A percentile compares a stretch with the other conserved stretches of the same genome.
These are phyloP conservation scores for Talaromyces sp. DNA, from an alignment of 2,329 filamentous ascomycete species.

Conservation along the genomic window DNA sequence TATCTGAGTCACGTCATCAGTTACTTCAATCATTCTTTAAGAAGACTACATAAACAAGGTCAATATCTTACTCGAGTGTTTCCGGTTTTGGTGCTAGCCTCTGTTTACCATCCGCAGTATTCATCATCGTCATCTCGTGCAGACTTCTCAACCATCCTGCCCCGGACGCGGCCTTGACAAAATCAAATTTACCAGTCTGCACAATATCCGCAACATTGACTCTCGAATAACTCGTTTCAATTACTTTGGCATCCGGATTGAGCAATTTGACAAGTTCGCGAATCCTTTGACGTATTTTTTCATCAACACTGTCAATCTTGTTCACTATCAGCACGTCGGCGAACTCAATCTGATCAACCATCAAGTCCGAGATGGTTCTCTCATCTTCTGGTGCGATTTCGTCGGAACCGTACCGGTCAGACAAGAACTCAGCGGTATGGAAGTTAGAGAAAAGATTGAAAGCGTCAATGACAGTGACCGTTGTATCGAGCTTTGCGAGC, in stretches of 20 bases:
- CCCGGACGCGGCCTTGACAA: constrained; percentile 58
- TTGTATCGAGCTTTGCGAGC: constrained; percentile 63
- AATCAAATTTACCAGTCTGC: constrained; percentile 60
- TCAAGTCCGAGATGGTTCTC: constrained; percentile 66
- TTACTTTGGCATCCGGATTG: constrained; percentile 61
- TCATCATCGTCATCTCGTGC: constrained; percentile 60
- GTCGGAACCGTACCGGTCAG: constrained; percentile 54
- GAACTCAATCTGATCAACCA: constrained; percentile 74
- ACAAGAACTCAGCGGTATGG: constrained; percentile 63
- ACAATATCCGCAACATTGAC: constrained; percentile 60
- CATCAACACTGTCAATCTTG: constrained; percentile 60
- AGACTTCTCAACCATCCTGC: constrained; percentile 67
- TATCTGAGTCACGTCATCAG: constrained; percentile 42
- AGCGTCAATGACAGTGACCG: constrained; percentile 67
- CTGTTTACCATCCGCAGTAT: constrained; percentile 52
- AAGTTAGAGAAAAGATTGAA: constrained; percentile 70
- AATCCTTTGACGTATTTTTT: constrained; percentile 45
- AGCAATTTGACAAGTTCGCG: constrained; percentile 54
- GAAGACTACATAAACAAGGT: too few species aligned
- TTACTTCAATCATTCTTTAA: too few species aligned
- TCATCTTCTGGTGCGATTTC: constrained; percentile 64
- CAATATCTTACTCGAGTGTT: constrained; percentile 54
- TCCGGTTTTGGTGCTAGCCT: constrained; percentile 62
- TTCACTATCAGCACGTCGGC: constrained; percentile 68
- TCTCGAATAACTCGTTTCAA: constrained; percentile 56